Evolutionary conservation across 768 basidiomycete species (phyloP), one percentile per base, ranked within the genome.

Genomic region (Trametes villosa): DNA sequence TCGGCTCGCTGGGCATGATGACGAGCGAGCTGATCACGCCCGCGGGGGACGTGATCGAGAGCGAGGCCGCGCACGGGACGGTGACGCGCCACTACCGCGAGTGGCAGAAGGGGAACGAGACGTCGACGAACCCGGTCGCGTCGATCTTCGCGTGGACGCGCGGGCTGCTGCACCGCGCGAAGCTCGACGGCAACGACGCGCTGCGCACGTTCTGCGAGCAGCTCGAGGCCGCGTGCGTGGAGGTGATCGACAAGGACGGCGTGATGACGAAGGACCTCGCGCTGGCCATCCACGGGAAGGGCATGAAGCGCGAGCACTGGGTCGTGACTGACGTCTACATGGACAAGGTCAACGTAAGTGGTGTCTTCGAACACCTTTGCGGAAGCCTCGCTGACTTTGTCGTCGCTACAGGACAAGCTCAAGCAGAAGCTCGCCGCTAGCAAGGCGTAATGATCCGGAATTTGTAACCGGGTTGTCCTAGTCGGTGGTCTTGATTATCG

Each of bases 131-230:
- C 84, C 96, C 96, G 40, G 95, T 98, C 67, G 96, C 96, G 45
- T 94, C 92, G 57, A 98, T 99, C 79, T 98, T 96, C 69, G 96
- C 96, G 9, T 99, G 96, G 96, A 98, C 96, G 17, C 88, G 97
- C 46, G 96, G 96, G 0, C 82, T 99, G 41, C 77, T 93, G 54
- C 94, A 94, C 78, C 89, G 95, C 66, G 96, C 95, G 64, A 94
- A 93, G 79, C 82, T 98, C 31, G 96, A 99, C 71, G 79, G 78
- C 40, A 98, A 96, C 72, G 85, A 84, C 22, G 79, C 80, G 33
- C 84, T 99, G 29, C 79, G 76, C 53, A 75, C 76, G 46, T 99
- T 96, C 76, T 93, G 89, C 67, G 68, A 81, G 48, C 85, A 87
- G 63, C 82, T 99, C 40, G 97, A 99, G 79, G 81, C 75, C 15